phyloP scores from a whole-genome alignment of 2,329 filamentous ascomycete species.

The Fusarium multiceps region DNA sequence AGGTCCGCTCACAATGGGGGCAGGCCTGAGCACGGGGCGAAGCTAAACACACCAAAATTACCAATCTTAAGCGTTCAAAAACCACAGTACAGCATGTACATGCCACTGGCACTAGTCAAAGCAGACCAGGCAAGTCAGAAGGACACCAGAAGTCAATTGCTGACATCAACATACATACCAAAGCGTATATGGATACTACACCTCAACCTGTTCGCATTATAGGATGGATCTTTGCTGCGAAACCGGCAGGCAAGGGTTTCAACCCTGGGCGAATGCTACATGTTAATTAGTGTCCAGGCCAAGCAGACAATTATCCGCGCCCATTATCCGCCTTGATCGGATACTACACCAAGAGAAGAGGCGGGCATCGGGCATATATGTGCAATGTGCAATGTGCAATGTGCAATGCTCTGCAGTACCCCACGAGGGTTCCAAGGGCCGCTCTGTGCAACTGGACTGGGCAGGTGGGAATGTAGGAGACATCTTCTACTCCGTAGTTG shows the following conservation, averaged over 20 bases:
- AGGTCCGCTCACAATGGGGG: slow-evolving; percentile 21
- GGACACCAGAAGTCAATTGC: background rate
- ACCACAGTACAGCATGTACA: background rate
- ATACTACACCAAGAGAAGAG: slow-evolving; percentile 37
- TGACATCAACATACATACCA: slow-evolving; percentile 4
- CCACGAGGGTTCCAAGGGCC: slow-evolving; percentile 28
- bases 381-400: slow-evolving; percentile 23
- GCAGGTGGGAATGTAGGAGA: slow-evolving; percentile 32
- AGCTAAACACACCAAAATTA: slow-evolving; percentile 34
- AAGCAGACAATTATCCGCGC: slow-evolving; percentile 22
- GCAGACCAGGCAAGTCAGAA: slow-evolving; percentile 6
- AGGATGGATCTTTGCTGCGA: slow-evolving; percentile 22
- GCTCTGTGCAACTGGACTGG: slow-evolving; percentile 26
- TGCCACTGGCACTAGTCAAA: background rate
- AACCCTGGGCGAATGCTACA: slow-evolving; percentile 13
- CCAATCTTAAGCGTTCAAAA: slow-evolving; percentile 30
- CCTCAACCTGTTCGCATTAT: background rate
- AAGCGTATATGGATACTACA: background rate
- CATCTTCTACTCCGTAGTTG: slow-evolving; percentile 4
- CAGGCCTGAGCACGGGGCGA: slow-evolving; percentile 24
- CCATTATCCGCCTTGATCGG: slow-evolving; percentile 32
- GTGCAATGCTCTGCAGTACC: slow-evolving; percentile 15
- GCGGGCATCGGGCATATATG: slow-evolving; percentile 21
- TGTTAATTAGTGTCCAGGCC: slow-evolving; percentile 26
- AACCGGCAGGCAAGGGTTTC: slow-evolving; percentile 25